Evolutionary conservation across 805 yeast species (phyloP), one percentile per base, ranked within the genome.

Genomic region (Saccharomycopsis fodiens): DNA sequence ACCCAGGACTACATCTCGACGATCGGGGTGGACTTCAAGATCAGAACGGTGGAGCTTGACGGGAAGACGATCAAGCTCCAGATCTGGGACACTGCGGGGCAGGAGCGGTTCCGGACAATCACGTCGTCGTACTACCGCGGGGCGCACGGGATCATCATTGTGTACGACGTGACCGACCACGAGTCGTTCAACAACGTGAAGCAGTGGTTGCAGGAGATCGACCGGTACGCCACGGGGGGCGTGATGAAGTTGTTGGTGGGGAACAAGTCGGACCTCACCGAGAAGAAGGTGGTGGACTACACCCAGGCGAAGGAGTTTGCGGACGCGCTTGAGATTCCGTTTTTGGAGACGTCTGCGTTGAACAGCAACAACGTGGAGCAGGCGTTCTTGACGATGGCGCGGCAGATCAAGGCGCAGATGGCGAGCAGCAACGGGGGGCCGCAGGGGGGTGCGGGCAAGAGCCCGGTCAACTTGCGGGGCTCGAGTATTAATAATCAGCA

Each of bases 131-230:
- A 85, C 65, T 85, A 91, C 73, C 83, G 98, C 65, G 98, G 98
- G 47, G 96, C 97, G 10, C 97, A 91, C 63, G 98, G 98, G 51
- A 93, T 91, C 65, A 93, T 91, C 59, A 91, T 91, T 57, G 98
- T 91, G 44, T 91, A 93, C 65, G 98, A 91, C 63, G 97, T 93
- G 39, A 93, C 98, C 43, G 97, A 93, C 66, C 96, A 87, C 68
- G 96, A 87, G 64, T 83, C 88, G 44, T 91, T 91, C 73, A 86
- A 87, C 68, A 88, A 93, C 64, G 97, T 91, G 58, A 89, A 88
- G 69, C 96, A 88, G 69, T 91, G 98, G 98, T 74, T 91, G 66
- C 97, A 89, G 70, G 98, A 91, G 67, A 93, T 91, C 61, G 98
- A 91, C 69, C 82, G 97, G 60, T 91, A 89, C 67, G 98, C 97